Percentiles rank a stretch among this genome's conserved stretches.
These are phyloP conservation scores for Pugionium dolabratum DNA, from an alignment of 345 rosid genomes.

Conservation along the genomic window DNA sequence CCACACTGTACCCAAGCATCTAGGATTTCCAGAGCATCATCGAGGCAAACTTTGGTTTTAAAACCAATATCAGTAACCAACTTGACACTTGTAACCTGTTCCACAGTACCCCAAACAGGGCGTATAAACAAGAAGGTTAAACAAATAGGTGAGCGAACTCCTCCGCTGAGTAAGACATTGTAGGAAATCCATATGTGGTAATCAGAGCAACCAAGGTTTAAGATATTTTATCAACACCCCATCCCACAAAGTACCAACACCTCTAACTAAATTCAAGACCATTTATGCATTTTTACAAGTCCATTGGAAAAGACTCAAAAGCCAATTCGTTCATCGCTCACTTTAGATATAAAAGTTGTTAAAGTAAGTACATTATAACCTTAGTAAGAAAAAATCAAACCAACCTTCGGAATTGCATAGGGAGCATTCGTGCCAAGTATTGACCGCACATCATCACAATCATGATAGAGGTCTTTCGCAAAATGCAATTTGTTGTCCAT, in stretches of 20 bases:
- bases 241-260: slow-evolving; percentile 13
- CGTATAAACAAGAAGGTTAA: slow-evolving; percentile 14
- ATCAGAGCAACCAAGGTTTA: slow-evolving; percentile 7
- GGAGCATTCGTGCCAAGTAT: slow-evolving; percentile 81
- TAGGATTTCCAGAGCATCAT: slow-evolving; percentile 60
- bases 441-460: slow-evolving; percentile 73
- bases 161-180: slow-evolving; percentile 22
- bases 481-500: slow-evolving; percentile 68
- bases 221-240: slow-evolving; percentile 11
- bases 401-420: slow-evolving; percentile 86
- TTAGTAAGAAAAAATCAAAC: slow-evolving; percentile 36
- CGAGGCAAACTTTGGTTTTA: slow-evolving; percentile 64
- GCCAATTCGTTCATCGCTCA: slow-evolving; percentile 10
- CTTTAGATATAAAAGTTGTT: slow-evolving; percentile 9
- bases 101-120: slow-evolving; percentile 28
- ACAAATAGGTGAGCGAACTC: slow-evolving; percentile 20
- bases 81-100: slow-evolving; percentile 70
- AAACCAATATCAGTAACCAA: slow-evolving; percentile 66
- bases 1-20: slow-evolving; percentile 57
- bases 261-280: slow-evolving; percentile 15
- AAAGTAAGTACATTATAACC: slow-evolving; percentile 11
- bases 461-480: slow-evolving; percentile 72
- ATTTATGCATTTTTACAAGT: slow-evolving; percentile 10
- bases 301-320: slow-evolving; percentile 8
- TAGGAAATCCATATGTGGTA: slow-evolving; percentile 11